Evolutionary conservation across 2,329 filamentous ascomycete species (phyloP).

Genomic region (Onygenales sp.): DNA sequence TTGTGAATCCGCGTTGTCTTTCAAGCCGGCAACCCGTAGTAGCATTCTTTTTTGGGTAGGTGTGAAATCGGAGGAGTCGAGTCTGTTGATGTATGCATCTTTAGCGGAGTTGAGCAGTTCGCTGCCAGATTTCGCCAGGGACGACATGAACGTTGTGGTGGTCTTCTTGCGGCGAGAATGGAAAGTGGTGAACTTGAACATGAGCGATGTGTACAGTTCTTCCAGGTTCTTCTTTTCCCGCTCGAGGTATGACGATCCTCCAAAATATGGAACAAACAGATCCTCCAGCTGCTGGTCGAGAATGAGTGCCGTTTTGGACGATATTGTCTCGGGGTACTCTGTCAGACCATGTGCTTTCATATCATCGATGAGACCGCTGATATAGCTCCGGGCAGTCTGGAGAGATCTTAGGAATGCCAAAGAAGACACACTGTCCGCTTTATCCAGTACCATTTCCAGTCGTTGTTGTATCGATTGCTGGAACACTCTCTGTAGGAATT

Average conservation of each 20-base stretch:
- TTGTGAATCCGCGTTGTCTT: constrained; percentile 53
- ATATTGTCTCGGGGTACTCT: constrained; percentile 86
- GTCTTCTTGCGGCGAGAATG: constrained; percentile 73
- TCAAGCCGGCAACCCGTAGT: constrained; percentile 74
- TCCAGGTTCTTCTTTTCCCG: constrained; percentile 59
- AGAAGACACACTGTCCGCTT: constrained; percentile 83
- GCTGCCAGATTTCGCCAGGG: constrained; percentile 78
- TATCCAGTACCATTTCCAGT: constrained; percentile 89
- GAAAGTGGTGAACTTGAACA: constrained; percentile 96
- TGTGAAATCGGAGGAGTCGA: constrained; percentile 83
- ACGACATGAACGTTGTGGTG: constrained; percentile 84
- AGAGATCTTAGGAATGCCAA: constrained; percentile 83
- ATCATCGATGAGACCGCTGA: constrained; percentile 79
- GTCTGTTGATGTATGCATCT: constrained; percentile 79
- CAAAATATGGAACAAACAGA: constrained; percentile 57
- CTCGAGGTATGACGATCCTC: constrained; percentile 57
- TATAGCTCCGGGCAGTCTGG: constrained; percentile 84
- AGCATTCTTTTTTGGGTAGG: constrained; percentile 84
- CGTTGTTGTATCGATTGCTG: constrained; percentile 97
- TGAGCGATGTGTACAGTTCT: constrained; percentile 76
- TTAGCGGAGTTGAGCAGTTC: constrained; percentile 80
- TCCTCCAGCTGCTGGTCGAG: constrained; percentile 61
- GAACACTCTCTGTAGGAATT: constrained; percentile 91
- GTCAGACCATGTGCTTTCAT: constrained; percentile 89
- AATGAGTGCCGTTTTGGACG: constrained; percentile 66